Percentiles rank a stretch among this genome's conserved stretches.
These are phyloP conservation scores for Nymphaea colorata DNA, from an alignment of 164 flowering plant species.

Conservation along the genomic window DNA sequence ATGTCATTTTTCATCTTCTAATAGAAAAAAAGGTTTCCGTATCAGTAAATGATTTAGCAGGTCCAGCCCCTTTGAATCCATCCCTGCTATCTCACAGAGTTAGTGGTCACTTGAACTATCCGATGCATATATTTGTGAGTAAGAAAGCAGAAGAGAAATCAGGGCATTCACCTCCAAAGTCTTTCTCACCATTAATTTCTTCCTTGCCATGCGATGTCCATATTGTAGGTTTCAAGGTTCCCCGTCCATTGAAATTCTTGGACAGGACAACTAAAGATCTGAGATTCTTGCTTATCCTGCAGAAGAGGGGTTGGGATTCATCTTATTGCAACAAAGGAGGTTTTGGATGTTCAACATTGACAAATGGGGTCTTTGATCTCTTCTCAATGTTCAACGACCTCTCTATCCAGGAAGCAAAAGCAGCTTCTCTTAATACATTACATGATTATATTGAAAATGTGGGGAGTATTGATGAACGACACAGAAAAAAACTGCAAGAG, in stretches of 20 bases:
- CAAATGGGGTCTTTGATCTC: slow-evolving; percentile 54
- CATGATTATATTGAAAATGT: slow-evolving; percentile 75
- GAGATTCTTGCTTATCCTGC: slow-evolving; percentile 55
- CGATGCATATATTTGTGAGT: slow-evolving; percentile 60
- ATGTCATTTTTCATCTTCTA: slow-evolving; percentile 65
- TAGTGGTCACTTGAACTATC: slow-evolving; percentile 75
- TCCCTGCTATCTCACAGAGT: slow-evolving; percentile 76
- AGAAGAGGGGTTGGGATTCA: slow-evolving; percentile 70
- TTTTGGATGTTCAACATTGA: slow-evolving; percentile 44
- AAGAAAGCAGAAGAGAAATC: slow-evolving; percentile 58
- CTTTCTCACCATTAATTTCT: slow-evolving; percentile 60
- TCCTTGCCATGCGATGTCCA: slow-evolving; percentile 93
- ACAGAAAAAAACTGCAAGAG: slow-evolving; percentile 22
- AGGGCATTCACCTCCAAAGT: slow-evolving; percentile 42
- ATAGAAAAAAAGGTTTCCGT: slow-evolving; percentile 60
- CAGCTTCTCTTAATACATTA: slow-evolving; percentile 80
- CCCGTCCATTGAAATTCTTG: slow-evolving; percentile 53
- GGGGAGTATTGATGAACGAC: slow-evolving; percentile 50
- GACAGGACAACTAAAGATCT: slow-evolving; percentile 40
- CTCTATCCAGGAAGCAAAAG: slow-evolving; percentile 43
- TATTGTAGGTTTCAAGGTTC: slow-evolving; percentile 79
- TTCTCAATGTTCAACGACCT: slow-evolving; percentile 65
- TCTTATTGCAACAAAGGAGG: slow-evolving; percentile 58
- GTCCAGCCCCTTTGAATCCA: slow-evolving; percentile 42
- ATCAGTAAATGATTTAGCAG: slow-evolving; percentile 20